These are phyloP conservation scores for Dispira simplex DNA, from an alignment of 192 early-diverging fungal species.

Conservation along the genomic window DNA sequence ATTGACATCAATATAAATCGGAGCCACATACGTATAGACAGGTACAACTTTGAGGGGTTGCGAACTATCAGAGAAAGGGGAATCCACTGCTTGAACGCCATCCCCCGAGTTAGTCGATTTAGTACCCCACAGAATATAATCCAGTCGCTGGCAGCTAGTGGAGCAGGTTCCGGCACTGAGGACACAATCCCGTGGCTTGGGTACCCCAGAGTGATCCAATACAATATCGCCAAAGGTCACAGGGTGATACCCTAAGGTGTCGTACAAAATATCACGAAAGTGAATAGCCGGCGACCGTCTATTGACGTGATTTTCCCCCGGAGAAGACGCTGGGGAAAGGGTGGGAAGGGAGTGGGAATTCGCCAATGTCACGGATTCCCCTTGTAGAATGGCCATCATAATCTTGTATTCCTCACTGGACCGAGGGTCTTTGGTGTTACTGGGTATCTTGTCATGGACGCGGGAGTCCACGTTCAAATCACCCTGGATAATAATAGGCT, in stretches of 20 bases:
- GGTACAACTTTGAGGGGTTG: neutral
- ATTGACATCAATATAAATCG: neutral
- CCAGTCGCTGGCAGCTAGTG: slow-evolving; percentile 28
- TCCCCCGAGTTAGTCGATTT: neutral
- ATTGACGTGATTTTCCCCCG: no score
- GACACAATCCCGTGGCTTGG: slow-evolving; percentile 39
- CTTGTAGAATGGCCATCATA: slow-evolving; percentile 38
- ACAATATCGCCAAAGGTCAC: slow-evolving; percentile 65
- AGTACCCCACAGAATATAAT: slow-evolving; percentile 29
- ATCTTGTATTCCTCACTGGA: slow-evolving; percentile 28
- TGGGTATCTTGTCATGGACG: slow-evolving; percentile 15
- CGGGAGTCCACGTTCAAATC: slow-evolving; percentile 46
- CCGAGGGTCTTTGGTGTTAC: neutral
- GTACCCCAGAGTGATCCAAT: slow-evolving; percentile 24
- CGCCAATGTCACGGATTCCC: neutral
- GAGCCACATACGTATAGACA: neutral
- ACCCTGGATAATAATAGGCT: slow-evolving; percentile 42
- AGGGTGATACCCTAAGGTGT: slow-evolving; percentile 46
- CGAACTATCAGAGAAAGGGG: neutral
- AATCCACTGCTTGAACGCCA: neutral
- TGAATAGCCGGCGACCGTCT: no score
- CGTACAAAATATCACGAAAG: slow-evolving; percentile 19
- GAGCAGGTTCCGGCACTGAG: slow-evolving; percentile 35
- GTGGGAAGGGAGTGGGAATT: neutral
- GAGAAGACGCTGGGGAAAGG: neutral